Conservation (phyloP, 1,284 basidiomycete species). For the Cutaneotrichosporon cavernicola region DNA sequence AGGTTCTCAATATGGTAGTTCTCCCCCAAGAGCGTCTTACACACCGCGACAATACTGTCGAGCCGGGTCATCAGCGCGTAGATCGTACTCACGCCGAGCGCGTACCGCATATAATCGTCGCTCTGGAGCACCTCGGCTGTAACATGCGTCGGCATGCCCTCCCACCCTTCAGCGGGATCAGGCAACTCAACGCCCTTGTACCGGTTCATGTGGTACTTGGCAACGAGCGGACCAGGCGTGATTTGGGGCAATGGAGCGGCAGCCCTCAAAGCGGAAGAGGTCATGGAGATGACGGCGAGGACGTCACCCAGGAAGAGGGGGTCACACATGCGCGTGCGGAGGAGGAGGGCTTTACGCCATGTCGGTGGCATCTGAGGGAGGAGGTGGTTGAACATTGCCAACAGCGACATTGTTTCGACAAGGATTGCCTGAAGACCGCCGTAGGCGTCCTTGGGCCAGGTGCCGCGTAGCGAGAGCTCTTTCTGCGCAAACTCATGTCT, state of each 20-base stretch:
- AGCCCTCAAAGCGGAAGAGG: constrained; percentile 63
- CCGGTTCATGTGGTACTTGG: constrained; percentile 60
- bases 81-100: constrained; percentile 47
- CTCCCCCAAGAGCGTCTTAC: constrained; percentile 51
- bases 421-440: constrained; percentile 45
- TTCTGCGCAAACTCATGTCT: constrained; percentile 50
- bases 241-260: constrained; percentile 79
- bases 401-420: constrained; percentile 45
- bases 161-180: constrained; percentile 38
- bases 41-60: constrained; percentile 46
- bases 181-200: constrained; percentile 44
- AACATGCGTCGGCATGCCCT: constrained; percentile 45
- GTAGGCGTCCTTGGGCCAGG: constrained; percentile 51
- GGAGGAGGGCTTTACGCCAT: constrained; percentile 73
- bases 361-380: constrained; percentile 46
- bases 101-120: constrained; percentile 51
- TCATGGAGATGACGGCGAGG: constrained; percentile 68
- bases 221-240: constrained; percentile 75
- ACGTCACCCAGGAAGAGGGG: constrained; percentile 79
- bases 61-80: constrained; percentile 48
- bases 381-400: constrained; percentile 52
- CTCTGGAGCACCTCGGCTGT: constrained; percentile 49
- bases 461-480: constrained; percentile 49
- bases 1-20: constrained; percentile 44
- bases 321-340: constrained; percentile 71